A percentile compares a stretch with the other conserved stretches of the same genome.
Evolutionary conservation across 306 rosid genomes (phyloP).

Genomic region (Herpetospermum pedunculosum): DNA sequence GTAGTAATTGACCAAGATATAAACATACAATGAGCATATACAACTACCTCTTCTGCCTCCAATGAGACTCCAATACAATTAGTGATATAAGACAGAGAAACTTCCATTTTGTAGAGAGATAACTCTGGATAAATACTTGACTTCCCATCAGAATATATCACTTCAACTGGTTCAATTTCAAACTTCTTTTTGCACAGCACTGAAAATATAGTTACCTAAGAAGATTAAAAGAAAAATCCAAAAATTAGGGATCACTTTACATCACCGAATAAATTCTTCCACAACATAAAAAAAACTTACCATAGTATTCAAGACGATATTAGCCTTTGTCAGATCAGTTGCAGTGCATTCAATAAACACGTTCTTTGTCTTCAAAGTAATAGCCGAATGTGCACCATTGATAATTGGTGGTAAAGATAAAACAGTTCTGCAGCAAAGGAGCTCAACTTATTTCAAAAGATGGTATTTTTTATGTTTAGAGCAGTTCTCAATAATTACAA

Average conservation of each 20-base stretch:
- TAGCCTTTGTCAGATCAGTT: slow-evolving; percentile 91
- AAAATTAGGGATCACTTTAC: slow-evolving; percentile 7
- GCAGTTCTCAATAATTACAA: neutral
- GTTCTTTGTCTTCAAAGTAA: slow-evolving; percentile 72
- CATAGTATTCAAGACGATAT: slow-evolving; percentile 83
- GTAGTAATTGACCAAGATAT: neutral
- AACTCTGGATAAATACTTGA: slow-evolving; percentile 67
- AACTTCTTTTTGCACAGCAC: slow-evolving; percentile 57
- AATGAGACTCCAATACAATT: slow-evolving; percentile 61
- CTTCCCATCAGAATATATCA: slow-evolving; percentile 59
- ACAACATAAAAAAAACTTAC: slow-evolving; percentile 25
- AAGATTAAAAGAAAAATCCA: slow-evolving; percentile 15
- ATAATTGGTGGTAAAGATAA: slow-evolving; percentile 90
- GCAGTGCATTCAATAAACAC: slow-evolving; percentile 94
- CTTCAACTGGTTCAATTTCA: slow-evolving; percentile 88
- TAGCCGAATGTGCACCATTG: slow-evolving; percentile 90
- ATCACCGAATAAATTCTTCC: slow-evolving; percentile 5
- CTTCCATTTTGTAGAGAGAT: slow-evolving; percentile 75
- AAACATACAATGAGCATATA: neutral
- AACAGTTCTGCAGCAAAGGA: slow-evolving; percentile 49
- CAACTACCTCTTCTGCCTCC: slow-evolving; percentile 49
- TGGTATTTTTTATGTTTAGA: neutral
- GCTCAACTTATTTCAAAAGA: neutral
- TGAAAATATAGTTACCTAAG: slow-evolving; percentile 71
- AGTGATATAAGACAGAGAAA: slow-evolving; percentile 59